phyloP scores from a whole-genome alignment of 208 protist species.

The Trypanosoma melophagium region DNA sequence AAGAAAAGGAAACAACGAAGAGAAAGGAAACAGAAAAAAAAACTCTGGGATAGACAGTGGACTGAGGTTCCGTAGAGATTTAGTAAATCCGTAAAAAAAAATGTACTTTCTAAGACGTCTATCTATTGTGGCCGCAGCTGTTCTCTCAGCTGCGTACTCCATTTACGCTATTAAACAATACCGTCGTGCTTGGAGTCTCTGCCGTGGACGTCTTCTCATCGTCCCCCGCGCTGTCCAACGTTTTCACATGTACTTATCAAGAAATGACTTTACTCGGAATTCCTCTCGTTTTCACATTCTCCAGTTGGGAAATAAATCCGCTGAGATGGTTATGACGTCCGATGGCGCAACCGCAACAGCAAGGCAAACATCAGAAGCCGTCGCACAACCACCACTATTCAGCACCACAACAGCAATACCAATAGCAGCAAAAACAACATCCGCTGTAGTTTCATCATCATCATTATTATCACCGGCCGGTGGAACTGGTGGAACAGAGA shows the following conservation, averaged over 20 bases:
- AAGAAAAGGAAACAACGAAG: background rate
- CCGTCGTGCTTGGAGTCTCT: slow-evolving; percentile 6
- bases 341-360: too few species aligned
- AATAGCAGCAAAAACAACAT: background rate
- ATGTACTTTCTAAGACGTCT: slow-evolving; percentile 16
- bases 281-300: too few species aligned
- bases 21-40: slow-evolving; percentile 5
- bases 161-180: slow-evolving; percentile 14
- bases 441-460: too few species aligned
- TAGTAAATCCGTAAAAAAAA: background rate
- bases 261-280: background rate
- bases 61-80: background rate
- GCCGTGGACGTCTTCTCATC: slow-evolving; percentile 12
- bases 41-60: background rate
- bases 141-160: slow-evolving; percentile 16
- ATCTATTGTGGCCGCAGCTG: slow-evolving; percentile 5
- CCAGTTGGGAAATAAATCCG: background rate
- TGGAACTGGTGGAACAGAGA: too few species aligned
- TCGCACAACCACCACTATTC: background rate
- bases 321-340: too few species aligned
- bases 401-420: background rate
- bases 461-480: too few species aligned
- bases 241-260: slow-evolving; percentile 8
- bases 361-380: too few species aligned
- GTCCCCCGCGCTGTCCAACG: slow-evolving; percentile 7